These are phyloP conservation scores for Solanum infundibuliforme DNA, from an alignment of 257 asterid genomes.

Conservation along the genomic window DNA sequence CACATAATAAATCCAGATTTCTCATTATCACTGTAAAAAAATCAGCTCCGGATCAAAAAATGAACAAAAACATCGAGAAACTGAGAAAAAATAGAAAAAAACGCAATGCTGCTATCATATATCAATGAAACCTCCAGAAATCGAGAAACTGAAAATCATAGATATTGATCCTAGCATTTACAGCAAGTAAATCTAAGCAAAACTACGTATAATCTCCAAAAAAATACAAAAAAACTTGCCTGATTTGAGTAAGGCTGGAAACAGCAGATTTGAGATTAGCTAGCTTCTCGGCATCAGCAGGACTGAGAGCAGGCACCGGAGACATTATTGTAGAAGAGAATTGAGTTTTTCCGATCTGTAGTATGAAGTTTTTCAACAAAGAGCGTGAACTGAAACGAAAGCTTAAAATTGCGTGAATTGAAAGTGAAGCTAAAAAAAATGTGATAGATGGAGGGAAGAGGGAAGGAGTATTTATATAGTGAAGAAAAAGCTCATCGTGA, in stretches of 20 bases:
- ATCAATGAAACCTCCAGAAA: not conserved
- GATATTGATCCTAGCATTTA: not conserved
- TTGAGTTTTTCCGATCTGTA: not conserved
- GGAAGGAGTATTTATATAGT: not conserved
- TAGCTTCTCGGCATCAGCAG: constrained; percentile 58
- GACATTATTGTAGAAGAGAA: constrained; percentile 28
- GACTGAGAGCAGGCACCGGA: constrained; percentile 21
- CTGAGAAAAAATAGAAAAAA: not conserved
- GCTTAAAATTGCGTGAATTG: not conserved
- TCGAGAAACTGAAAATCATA: not conserved
- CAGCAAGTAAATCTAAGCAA: not conserved
- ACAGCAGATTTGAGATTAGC: constrained; percentile 53
- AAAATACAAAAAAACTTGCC: not conserved
- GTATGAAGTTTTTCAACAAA: not conserved
- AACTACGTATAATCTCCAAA: not conserved
- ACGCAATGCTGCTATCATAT: not conserved
- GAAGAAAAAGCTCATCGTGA: not conserved
- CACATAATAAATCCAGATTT: constrained; percentile 53
- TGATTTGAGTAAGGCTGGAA: constrained; percentile 62
- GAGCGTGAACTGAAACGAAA: not conserved
- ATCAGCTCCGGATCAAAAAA: not conserved
- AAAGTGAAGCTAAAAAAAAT: not conserved
- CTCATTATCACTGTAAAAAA: constrained; percentile 60
- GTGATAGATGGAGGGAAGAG: not conserved
- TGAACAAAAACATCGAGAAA: not conserved